Evolutionary conservation across 192 early-diverging fungal species (phyloP).

Genomic region (Linnemannia exigua): DNA sequence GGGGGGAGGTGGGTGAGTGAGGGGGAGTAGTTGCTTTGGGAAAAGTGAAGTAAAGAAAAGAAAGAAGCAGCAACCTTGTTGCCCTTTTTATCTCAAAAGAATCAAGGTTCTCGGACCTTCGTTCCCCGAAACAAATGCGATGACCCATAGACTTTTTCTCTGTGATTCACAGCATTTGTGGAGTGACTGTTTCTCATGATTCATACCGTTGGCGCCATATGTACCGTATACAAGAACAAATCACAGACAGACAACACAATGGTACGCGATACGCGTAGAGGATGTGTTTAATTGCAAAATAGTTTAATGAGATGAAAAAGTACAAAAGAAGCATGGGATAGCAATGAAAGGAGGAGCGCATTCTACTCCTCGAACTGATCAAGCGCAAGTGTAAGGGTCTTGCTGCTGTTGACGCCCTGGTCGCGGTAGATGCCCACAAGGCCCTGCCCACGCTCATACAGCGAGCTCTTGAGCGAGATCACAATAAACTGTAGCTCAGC

Average conservation of each 20-base stretch:
- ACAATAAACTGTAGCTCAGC: conserved; percentile 95
- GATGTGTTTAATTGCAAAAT: too few species aligned
- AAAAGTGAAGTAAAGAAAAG: conserved; percentile 6
- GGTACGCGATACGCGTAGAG: too few species aligned
- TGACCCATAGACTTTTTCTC: neutral
- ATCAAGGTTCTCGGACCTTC: neutral
- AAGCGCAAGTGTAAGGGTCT: conserved; percentile 78
- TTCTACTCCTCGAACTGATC: conserved; percentile 48
- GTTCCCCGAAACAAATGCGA: neutral
- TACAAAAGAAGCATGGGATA: neutral
- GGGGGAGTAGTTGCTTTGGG: neutral
- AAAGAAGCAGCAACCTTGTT: neutral
- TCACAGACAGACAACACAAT: neutral
- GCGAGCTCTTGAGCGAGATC: conserved; percentile 94
- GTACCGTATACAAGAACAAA: neutral
- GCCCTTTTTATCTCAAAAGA: neutral
- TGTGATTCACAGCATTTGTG: neutral
- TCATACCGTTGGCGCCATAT: neutral
- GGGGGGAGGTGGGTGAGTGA: neutral
- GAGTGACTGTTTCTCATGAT: conserved; percentile 13
- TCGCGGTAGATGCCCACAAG: conserved; percentile 98
- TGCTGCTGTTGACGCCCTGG: conserved; percentile 86
- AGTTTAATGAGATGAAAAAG: neutral
- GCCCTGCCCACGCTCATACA: conserved; percentile 94
- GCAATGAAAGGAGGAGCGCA: neutral